Base-by-base conservation (phyloP, 192 early-diverging fungal species). In the Coemansia sp. region DNA sequence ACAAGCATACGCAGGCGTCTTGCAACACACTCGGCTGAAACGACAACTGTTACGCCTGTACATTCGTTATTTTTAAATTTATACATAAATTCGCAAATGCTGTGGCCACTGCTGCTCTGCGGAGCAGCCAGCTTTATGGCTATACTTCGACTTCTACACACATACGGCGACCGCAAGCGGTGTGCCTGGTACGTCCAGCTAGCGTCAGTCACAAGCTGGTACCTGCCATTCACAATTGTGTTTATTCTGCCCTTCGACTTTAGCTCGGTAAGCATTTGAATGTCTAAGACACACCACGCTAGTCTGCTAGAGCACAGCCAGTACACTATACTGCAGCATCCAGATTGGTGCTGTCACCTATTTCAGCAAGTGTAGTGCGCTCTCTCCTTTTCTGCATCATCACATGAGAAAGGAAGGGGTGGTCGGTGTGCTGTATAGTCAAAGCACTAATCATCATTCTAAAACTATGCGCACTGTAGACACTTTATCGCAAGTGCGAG, bases 181-280 rank as follows among this genome's bases (percentile, higher is more conserved):
- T 87, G 86, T 41, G 80, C 87, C 42, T 98, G 94, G 94, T 95
- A 95, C 67, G 86, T 91, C 24, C 85, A 86, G 39, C 62, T 85
- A 15, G 82, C 86, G 14, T 75, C 85, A 4, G 84, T 86, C 62
- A 61, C 92, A 47, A 88, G 90, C 41, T 96, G 91, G 90, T 90
- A 89, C 63, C 86, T 94, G 57, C 92, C 95, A 9, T 93, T 98
- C 78, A 86, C 91, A 61, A 92, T 96, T 55, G 83, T 94, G 12
- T 73, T 98, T 24, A 85, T 98, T 19, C 80, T 98, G 39, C 93
- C 94, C 2, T 79, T 98, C 40, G 95, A 95, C 73, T 81, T 96
- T 22, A 85, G 89, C 43, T 91, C 89, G 58, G 75, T 78, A 76
- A 69, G 59, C 6, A 53, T 40, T 83, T 19, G 17, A 4, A 22